Evolutionary conservation across 306 rosid genomes (phyloP).

Genomic region (Glycine soja): DNA sequence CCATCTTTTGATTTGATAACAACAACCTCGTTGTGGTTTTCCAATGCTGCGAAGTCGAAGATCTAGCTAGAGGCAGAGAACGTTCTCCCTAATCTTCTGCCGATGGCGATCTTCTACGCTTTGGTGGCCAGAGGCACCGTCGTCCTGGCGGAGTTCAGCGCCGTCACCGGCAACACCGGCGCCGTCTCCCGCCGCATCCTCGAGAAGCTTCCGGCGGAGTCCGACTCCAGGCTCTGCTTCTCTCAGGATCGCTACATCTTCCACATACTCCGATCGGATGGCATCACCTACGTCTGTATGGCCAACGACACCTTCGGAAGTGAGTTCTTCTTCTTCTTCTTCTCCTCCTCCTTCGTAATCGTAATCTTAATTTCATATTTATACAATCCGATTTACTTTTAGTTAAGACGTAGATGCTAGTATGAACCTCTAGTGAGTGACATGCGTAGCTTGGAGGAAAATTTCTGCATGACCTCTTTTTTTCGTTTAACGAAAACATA

Average conservation of each 20-base stretch:
- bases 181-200: conserved; percentile 91
- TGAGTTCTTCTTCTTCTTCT: conserved; percentile 50
- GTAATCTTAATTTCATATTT: background rate
- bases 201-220: conserved; percentile 91
- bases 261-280: conserved; percentile 87
- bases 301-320: conserved; percentile 97
- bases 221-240: conserved; percentile 92
- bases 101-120: conserved; percentile 96
- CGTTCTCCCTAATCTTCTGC: conserved; percentile 32
- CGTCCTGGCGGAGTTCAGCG: conserved; percentile 94
- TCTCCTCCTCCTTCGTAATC: background rate
- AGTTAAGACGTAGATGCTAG: conserved; percentile 12
- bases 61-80: conserved; percentile 45
- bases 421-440: conserved; percentile 12
- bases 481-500: background rate
- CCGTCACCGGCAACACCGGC: conserved; percentile 91
- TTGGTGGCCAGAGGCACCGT: conserved; percentile 93
- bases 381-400: background rate
- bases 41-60: conserved; percentile 49
- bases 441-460: background rate
- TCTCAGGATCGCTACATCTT: conserved; percentile 96
- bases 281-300: conserved; percentile 86
- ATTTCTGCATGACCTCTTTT: background rate
- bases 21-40: conserved; percentile 4
- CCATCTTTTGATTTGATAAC: conserved; percentile 21